A percentile compares a stretch with the other conserved stretches of the same genome.
phyloP scores from a whole-genome alignment of 495 filamentous ascomycete species.

The Cercophora newfieldiana region DNA sequence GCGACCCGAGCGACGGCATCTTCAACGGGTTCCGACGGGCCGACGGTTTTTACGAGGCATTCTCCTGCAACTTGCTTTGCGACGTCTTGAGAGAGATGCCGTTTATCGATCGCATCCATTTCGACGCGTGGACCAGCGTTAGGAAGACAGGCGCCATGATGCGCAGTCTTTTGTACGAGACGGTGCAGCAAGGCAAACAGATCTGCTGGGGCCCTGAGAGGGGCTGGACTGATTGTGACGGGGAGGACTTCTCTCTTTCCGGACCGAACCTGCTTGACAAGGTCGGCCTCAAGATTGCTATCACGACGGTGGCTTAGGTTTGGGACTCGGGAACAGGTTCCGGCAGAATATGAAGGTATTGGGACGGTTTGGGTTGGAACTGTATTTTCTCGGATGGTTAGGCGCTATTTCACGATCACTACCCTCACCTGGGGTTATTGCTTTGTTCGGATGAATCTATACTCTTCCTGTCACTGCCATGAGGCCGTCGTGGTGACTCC shows the following conservation, averaged over 20 bases:
- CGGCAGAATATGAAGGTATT: not conserved
- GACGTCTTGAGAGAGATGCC: constrained; percentile 62
- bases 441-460: not conserved
- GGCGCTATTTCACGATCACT: not conserved
- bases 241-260: constrained; percentile 17
- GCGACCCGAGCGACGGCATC: constrained; percentile 70
- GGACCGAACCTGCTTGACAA: not conserved
- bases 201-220: constrained; percentile 70
- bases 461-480: not conserved
- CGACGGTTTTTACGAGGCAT: constrained; percentile 72
- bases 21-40: constrained; percentile 73
- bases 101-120: constrained; percentile 61
- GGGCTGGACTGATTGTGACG: constrained; percentile 59
- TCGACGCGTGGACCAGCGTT: constrained; percentile 74
- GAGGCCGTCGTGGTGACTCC: not conserved
- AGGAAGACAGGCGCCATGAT: constrained; percentile 69
- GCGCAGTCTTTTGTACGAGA: constrained; percentile 61
- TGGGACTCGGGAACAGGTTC: not conserved
- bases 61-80: constrained; percentile 60
- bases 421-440: not conserved
- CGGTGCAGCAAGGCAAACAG: constrained; percentile 48
- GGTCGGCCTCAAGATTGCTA: constrained; percentile 1
- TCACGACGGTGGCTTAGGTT: not conserved
- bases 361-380: not conserved
- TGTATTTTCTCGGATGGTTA: not conserved